Conservation (phyloP, 1,284 basidiomycete species). For the Caloboletus firmus region DNA sequence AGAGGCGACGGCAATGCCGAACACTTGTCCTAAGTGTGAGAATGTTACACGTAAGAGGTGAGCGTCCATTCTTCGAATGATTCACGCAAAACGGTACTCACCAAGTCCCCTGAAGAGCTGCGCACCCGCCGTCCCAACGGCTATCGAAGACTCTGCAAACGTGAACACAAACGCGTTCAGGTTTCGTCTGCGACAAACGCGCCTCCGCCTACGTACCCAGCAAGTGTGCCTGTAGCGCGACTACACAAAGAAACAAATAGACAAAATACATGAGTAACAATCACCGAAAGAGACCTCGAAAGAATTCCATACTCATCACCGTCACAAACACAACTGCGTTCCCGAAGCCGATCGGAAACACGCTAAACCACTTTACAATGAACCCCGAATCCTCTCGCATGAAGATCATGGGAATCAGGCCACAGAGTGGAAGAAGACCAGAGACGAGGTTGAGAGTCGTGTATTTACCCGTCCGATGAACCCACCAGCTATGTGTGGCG, state of each 20-base stretch:
- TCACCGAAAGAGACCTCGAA: background rate
- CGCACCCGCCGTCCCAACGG: constrained; percentile 20
- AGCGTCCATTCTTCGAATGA: too few relatives aligned
- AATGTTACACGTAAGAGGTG: too few relatives aligned
- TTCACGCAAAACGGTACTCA: background rate
- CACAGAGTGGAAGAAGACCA: constrained; percentile 22
- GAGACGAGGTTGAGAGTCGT: constrained; percentile 17
- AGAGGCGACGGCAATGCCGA: constrained; percentile 17
- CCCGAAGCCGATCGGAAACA: constrained; percentile 25
- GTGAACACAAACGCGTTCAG: background rate
- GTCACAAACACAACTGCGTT: constrained; percentile 25
- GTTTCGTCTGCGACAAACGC: background rate
- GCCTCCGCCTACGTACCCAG: constrained; percentile 8
- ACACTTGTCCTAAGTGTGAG: constrained; percentile 11
- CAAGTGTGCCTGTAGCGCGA: constrained; percentile 22
- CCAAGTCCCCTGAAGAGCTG: constrained; percentile 24
- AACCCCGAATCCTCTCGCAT: constrained; percentile 25
- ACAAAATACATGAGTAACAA: background rate
- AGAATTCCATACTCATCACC: constrained; percentile 16
- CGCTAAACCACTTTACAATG: constrained; percentile 20
- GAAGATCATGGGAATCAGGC: constrained; percentile 19
- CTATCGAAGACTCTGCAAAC: constrained; percentile 14
- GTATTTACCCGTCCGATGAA: constrained; percentile 25
- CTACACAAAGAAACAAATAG: constrained; percentile 9
- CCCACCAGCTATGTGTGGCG: constrained; percentile 16